Evolutionary conservation across 1,139 yeast species (phyloP), one percentile per base, ranked within the genome.

Genomic region (Pichia sp.): DNA sequence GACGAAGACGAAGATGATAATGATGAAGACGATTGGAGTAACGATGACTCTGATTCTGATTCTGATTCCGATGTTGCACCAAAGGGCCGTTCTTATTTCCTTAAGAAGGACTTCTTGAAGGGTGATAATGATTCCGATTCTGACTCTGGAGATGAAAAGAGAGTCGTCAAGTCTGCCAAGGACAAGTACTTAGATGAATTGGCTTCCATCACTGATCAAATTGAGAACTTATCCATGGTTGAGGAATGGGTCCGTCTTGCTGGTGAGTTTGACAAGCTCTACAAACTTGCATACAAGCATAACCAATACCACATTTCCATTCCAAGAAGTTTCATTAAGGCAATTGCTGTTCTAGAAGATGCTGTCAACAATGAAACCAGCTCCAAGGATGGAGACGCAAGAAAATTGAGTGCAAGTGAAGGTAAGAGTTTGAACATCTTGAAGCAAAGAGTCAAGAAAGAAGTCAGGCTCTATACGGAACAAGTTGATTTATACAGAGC

Each of bases 181-280:
- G 97, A 88, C 49, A 93, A 88, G 64, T 70, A 88, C 45, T 59
- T 86, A 49, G 97, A 87, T 58, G 98, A 91, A 60, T 74, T 91
- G 66, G 80, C 75, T 51, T 69, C 69, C 25, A 63, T 75, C 28
- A 73, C 81, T 52, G 82, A 76, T 54, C 68, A 75, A 41, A 74
- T 87, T 53, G 91, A 82, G 53, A 52, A 73, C 70, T 47, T 80
- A 77, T 43, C 82, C 70, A 61, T 73, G 62, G 72, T 72, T 49
- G 78, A 77, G 53, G 91, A 84, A 60, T 91, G 96, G 96, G 72
- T 78, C 36, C 67, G 72, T 32, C 82, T 84, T 33, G 73, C 81
- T 42, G 62, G 66, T 41, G 95, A 86, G 57, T 82, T 87, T 52
- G 96, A 88, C 55, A 80, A 74, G 57, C 66, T 85, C 53, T 73